phyloP scores from a whole-genome alignment of 1,284 basidiomycete genomes.

The Fomitopsis schrenkii region DNA sequence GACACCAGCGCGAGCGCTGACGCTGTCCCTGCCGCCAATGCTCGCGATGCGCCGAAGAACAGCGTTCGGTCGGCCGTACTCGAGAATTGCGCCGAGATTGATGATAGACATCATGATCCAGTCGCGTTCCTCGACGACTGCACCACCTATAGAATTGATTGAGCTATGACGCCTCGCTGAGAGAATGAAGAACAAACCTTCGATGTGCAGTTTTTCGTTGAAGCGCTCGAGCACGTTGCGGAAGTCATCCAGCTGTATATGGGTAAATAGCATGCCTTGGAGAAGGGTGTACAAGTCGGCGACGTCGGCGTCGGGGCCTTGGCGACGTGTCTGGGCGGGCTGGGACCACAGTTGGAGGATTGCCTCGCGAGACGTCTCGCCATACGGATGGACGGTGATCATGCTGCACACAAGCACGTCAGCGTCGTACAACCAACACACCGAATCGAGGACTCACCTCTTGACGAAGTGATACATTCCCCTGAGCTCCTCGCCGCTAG shows the following conservation, averaged over 20 bases:
- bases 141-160: conserved; percentile 16
- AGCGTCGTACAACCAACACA: conserved; percentile 5
- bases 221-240: too few species aligned
- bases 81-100: too few species aligned
- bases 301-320: conserved; percentile 72
- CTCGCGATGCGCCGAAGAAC: conserved; percentile 60
- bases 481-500: too few species aligned
- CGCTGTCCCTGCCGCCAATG: conserved; percentile 28
- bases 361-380: conserved; percentile 77
- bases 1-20: conserved; percentile 14
- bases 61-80: conserved; percentile 82
- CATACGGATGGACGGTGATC: conserved; percentile 87
- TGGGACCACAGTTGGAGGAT: conserved; percentile 83
- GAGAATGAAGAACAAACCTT: conserved; percentile 34
- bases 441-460: conserved; percentile 53
- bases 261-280: too few species aligned
- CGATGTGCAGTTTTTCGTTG: conserved; percentile 83
- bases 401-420: conserved; percentile 23
- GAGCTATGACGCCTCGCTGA: neutral
- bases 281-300: too few species aligned
- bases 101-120: too few species aligned
- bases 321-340: conserved; percentile 67
- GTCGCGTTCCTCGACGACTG: conserved; percentile 68
- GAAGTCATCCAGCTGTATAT: too few species aligned
- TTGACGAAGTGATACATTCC: conserved; percentile 95